These are phyloP conservation scores for Forsythia suspensa DNA, from an alignment of 257 asterid genomes.

Conservation along the genomic window DNA sequence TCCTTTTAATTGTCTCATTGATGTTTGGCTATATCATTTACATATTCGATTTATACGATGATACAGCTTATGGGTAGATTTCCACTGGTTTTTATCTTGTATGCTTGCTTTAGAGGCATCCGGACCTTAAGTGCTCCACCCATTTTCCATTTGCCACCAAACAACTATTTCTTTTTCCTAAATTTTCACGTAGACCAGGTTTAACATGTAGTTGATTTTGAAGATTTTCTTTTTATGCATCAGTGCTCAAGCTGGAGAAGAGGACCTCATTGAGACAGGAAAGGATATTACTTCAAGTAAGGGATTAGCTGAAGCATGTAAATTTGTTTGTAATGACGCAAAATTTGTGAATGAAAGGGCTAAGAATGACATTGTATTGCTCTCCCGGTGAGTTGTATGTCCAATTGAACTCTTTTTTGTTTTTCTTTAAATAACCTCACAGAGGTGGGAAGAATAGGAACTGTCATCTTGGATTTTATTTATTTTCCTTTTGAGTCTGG, in stretches of 20 bases:
- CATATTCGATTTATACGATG: not conserved
- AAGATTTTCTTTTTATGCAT: constrained; percentile 24
- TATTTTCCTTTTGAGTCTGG: constrained; percentile 1
- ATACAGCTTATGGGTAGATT: not conserved
- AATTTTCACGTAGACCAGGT: constrained; percentile 8
- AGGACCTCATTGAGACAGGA: constrained; percentile 43
- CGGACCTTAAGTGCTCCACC: constrained; percentile 8
- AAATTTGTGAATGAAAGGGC: constrained; percentile 88
- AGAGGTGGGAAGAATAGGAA: not conserved
- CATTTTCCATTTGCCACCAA: constrained; percentile 6
- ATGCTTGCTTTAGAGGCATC: not conserved
- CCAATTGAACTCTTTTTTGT: constrained; percentile 2
- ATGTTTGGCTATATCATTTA: not conserved
- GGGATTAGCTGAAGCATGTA: constrained; percentile 92
- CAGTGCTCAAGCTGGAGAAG: constrained; percentile 53
- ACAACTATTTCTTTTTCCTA: not conserved
- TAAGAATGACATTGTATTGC: constrained; percentile 74
- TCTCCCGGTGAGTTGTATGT: constrained; percentile 59
- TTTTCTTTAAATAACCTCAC: not conserved
- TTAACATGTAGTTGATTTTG: constrained; percentile 22
- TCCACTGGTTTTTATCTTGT: not conserved
- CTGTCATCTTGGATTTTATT: not conserved
- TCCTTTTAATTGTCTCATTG: not conserved
- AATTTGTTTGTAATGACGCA: constrained; percentile 78
- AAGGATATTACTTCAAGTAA: constrained; percentile 42